A percentile compares a stretch with the other conserved stretches of the same genome.
Conservation (phyloP, 2,329 filamentous ascomycete genomes). For the Rutstroemia sp. region DNA sequence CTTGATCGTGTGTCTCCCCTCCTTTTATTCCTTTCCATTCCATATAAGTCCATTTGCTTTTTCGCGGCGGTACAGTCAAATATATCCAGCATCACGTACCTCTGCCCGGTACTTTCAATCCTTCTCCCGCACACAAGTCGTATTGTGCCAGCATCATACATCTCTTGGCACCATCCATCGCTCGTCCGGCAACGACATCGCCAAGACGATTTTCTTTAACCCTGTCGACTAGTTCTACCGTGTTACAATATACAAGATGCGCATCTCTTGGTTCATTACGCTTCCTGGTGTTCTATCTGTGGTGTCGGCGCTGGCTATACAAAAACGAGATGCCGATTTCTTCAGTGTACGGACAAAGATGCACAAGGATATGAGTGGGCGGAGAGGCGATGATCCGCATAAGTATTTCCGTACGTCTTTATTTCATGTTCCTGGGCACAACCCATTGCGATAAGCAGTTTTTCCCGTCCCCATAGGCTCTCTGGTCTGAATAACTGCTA, state of each 20-base stretch:
- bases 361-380: constrained; percentile 29
- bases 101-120: not conserved
- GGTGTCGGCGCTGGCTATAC: constrained; percentile 21
- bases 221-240: not conserved
- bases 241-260: constrained; percentile 20
- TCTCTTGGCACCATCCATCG: not conserved
- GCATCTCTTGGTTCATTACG: constrained; percentile 21
- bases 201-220: constrained; percentile 8
- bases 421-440: not conserved
- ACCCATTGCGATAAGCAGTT: not conserved
- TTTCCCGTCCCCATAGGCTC: not conserved
- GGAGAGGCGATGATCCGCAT: constrained; percentile 22
- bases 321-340: constrained; percentile 28
- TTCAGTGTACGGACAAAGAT: constrained; percentile 24
- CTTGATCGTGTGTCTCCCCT: constrained; percentile 8
- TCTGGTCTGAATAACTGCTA: not conserved
- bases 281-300: constrained; percentile 19
- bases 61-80: not conserved
- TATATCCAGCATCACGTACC: not conserved
- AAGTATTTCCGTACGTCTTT: constrained; percentile 34
- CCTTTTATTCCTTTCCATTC: not conserved
- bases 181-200: not conserved
- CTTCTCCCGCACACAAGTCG: not conserved
- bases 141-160: not conserved
- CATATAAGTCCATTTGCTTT: not conserved